Evolutionary conservation across 768 basidiomycete species (phyloP).

Genomic region (Termitomyces sp.): DNA sequence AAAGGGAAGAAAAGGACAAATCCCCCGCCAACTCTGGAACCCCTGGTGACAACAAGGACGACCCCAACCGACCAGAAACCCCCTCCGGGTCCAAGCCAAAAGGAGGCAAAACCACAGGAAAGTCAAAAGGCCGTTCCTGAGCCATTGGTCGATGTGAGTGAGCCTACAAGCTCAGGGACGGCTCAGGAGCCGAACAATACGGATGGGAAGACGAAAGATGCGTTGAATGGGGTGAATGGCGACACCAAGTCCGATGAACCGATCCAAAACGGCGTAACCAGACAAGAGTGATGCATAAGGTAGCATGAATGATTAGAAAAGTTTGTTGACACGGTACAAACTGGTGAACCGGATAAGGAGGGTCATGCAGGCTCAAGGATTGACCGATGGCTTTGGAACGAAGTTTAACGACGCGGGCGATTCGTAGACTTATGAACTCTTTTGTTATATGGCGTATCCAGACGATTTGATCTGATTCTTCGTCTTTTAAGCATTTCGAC

Average conservation of each 20-base stretch:
- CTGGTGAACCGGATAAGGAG: neutral
- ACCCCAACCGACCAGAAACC: neutral
- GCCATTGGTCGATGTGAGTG: neutral
- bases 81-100: neutral
- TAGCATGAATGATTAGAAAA: neutral
- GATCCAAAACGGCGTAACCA: neutral
- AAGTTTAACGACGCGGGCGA: conserved; percentile 2
- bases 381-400: neutral
- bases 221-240: neutral
- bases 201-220: neutral
- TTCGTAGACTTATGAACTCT: neutral
- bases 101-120: neutral
- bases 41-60: neutral
- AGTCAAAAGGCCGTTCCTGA: neutral
- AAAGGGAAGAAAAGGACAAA: neutral
- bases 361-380: neutral
- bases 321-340: neutral
- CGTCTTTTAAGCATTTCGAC: neutral
- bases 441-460: neutral
- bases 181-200: neutral
- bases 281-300: neutral
- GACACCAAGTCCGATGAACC: neutral
- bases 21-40: neutral
- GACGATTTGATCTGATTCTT: neutral
- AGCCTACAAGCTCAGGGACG: neutral